Conservation (phyloP, 768 basidiomycete species). For the Asterophora lycoperdoides region DNA sequence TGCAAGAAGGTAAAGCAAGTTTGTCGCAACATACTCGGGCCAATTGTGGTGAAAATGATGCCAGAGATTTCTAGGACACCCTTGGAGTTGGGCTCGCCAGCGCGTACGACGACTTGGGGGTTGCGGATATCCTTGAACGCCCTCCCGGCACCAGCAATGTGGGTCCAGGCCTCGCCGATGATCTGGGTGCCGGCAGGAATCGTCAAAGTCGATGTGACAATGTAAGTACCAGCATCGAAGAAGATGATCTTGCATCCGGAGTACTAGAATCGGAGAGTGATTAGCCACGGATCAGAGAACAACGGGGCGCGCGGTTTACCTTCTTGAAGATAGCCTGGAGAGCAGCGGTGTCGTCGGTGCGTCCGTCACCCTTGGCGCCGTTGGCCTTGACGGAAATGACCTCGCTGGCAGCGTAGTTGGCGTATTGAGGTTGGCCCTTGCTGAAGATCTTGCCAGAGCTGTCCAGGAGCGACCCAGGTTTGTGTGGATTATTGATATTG, state of each 20-base stretch:
- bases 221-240: conserved; percentile 66
- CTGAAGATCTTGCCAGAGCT: conserved; percentile 58
- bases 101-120: conserved; percentile 44
- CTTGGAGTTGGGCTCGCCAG: conserved; percentile 43
- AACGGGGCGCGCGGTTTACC: conserved; percentile 31
- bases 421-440: conserved; percentile 65
- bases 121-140: conserved; percentile 41
- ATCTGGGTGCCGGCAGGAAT: conserved; percentile 58
- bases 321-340: conserved; percentile 57
- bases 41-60: conserved; percentile 22
- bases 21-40: conserved; percentile 14
- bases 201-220: conserved; percentile 48
- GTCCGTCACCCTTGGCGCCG: conserved; percentile 73
- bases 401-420: conserved; percentile 51
- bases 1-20: not conserved
- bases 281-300: not conserved
- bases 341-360: conserved; percentile 70
- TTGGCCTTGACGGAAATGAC: conserved; percentile 68
- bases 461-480: conserved; percentile 55
- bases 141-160: conserved; percentile 47
- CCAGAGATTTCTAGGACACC: conserved; percentile 62
- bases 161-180: conserved; percentile 59
- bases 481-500: conserved; percentile 42
- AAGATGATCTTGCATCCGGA: conserved; percentile 76
- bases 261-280: conserved; percentile 35